Percentiles rank a stretch among this genome's conserved stretches.
Evolutionary conservation across 2,329 filamentous ascomycete genomes (phyloP).

Genomic region (Fusarium chaquense): DNA sequence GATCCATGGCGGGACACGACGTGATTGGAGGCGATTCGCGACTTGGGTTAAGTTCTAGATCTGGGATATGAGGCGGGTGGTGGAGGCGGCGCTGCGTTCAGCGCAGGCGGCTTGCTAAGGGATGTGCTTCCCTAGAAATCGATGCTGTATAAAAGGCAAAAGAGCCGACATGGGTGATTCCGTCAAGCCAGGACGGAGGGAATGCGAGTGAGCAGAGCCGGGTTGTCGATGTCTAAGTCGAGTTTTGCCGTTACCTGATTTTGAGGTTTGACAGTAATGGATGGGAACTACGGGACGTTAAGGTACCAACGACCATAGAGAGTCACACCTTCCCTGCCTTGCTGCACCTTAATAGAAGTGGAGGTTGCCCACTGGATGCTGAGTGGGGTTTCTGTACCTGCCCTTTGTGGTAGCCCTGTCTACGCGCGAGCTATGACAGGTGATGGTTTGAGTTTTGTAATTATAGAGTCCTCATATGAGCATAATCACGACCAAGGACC

Average conservation of each 20-base stretch:
- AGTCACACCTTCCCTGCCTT: not conserved
- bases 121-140: slow-evolving; percentile 54
- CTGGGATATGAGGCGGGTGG: slow-evolving; percentile 32
- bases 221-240: slow-evolving; percentile 23
- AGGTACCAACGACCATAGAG: slow-evolving; percentile 10
- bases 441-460: not conserved
- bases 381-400: slow-evolving; percentile 7
- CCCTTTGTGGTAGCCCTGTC: slow-evolving; percentile 4
- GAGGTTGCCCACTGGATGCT: not conserved
- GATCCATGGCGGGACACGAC: slow-evolving; percentile 68
- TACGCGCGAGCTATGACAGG: not conserved
- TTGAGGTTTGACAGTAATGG: slow-evolving; percentile 33
- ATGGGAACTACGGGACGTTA: slow-evolving; percentile 6
- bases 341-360: not conserved
- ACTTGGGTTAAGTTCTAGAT: slow-evolving; percentile 36
- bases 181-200: slow-evolving; percentile 46
- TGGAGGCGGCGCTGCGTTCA: slow-evolving; percentile 61
- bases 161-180: slow-evolving; percentile 57
- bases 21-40: slow-evolving; percentile 44
- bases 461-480: not conserved
- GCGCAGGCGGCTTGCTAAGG: slow-evolving; percentile 57
- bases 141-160: slow-evolving; percentile 52
- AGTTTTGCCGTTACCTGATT: slow-evolving; percentile 40
- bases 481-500: not conserved
- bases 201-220: slow-evolving; percentile 38